Percentiles rank a stretch among this genome's conserved stretches.
These are phyloP conservation scores for Phaffomyces antillensis DNA, from an alignment of 805 yeast genomes.

Conservation along the genomic window DNA sequence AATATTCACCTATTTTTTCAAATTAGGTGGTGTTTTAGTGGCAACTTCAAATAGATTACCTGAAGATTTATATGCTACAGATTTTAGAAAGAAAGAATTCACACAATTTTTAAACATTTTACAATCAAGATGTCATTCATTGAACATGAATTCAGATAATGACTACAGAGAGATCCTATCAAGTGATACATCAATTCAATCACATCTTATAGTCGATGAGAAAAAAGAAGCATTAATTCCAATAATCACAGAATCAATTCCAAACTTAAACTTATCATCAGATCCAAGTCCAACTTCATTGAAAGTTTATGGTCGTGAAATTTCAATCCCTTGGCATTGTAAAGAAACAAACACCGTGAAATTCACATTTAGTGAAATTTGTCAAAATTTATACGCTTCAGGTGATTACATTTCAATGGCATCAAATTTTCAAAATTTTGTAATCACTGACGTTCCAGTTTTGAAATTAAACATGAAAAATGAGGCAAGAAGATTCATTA, in stretches of 20 bases:
- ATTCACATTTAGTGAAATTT: constrained; percentile 46
- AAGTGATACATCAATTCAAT: constrained; percentile 8
- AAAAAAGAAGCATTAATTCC: background rate
- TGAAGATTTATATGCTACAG: constrained; percentile 61
- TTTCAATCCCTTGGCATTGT: constrained; percentile 37
- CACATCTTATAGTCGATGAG: constrained; percentile 35
- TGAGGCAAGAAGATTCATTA: constrained; percentile 63
- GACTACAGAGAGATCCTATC: constrained; percentile 44
- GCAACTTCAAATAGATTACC: constrained; percentile 72
- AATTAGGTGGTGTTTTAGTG: constrained; percentile 65
- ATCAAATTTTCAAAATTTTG: constrained; percentile 47
- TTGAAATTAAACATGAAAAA: constrained; percentile 50
- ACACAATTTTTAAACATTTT: constrained; percentile 49
- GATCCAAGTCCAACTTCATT: constrained; percentile 24
- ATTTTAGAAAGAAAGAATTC: constrained; percentile 53
- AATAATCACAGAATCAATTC: background rate
- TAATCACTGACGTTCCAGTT: constrained; percentile 56
- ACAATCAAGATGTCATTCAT: constrained; percentile 49
- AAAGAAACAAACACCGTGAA: constrained; percentile 29
- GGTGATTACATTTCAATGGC: constrained; percentile 68
- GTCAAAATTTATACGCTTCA: constrained; percentile 51
- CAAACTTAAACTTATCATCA: background rate
- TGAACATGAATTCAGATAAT: constrained; percentile 51
- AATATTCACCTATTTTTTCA: constrained; percentile 61
- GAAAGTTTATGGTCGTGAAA: constrained; percentile 48